Evolutionary conservation across 805 yeast species (phyloP).

Genomic region (Zygosaccharomyces lentus): DNA sequence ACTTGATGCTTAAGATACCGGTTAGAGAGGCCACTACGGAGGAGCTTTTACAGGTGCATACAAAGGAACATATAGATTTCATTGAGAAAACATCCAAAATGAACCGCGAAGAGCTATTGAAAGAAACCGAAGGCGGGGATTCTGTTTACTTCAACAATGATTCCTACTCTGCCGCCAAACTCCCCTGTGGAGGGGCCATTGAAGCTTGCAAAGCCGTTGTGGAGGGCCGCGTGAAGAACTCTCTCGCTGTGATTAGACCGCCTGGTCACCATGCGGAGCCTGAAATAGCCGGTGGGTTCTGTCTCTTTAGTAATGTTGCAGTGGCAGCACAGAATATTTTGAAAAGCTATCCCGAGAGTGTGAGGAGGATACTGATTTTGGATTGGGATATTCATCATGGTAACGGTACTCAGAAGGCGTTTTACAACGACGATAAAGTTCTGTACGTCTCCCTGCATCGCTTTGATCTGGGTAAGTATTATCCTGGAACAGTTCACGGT

Average conservation of each 20-base stretch:
- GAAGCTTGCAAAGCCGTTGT: slow-evolving; percentile 95
- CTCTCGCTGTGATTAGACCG: slow-evolving; percentile 93
- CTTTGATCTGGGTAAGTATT: slow-evolving; percentile 85
- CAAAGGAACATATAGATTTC: slow-evolving; percentile 71
- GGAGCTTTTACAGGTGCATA: slow-evolving; percentile 83
- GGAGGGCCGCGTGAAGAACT: slow-evolving; percentile 85
- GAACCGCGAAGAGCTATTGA: slow-evolving; percentile 70
- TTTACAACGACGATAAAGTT: slow-evolving; percentile 83
- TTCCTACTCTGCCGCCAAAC: slow-evolving; percentile 76
- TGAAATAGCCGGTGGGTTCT: slow-evolving; percentile 93
- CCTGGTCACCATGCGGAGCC: slow-evolving; percentile 99
- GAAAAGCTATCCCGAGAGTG: slow-evolving; percentile 80
- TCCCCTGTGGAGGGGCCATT: slow-evolving; percentile 95
- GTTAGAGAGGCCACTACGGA: slow-evolving; percentile 83
- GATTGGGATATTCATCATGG: slow-evolving; percentile 99
- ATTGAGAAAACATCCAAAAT: slow-evolving; percentile 71
- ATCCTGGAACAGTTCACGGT: slow-evolving; percentile 91
- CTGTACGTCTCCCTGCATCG: slow-evolving; percentile 89
- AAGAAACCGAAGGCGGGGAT: slow-evolving; percentile 87
- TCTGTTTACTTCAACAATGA: slow-evolving; percentile 94
- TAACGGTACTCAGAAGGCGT: slow-evolving; percentile 94
- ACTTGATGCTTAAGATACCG: slow-evolving; percentile 82
- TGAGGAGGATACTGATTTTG: slow-evolving; percentile 71
- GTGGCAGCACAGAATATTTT: slow-evolving; percentile 89
- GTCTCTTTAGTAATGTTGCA: slow-evolving; percentile 93